Evolutionary conservation across 2,329 filamentous ascomycete genomes (phyloP), one percentile per base, ranked within the genome.

Genomic region (Endocalyx cinctus): DNA sequence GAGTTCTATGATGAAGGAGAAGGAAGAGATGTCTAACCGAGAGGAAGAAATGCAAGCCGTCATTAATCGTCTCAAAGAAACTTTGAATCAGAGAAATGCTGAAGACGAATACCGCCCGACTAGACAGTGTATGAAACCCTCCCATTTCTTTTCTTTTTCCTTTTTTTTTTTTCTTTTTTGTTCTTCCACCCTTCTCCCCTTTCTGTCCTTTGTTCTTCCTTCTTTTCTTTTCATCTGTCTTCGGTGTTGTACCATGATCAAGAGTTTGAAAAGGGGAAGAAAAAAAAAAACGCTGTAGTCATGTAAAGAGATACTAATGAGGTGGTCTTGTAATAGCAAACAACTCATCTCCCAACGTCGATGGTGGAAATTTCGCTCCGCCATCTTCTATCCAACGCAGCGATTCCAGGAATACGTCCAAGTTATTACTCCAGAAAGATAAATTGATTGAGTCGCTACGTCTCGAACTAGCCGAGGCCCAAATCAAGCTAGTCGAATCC

Each of bases 401-500:
- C 70, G 86, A 94, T 51, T 94, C 88, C 20, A 77, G 84, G 43
- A 94, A 86, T 58, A 90, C 84, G 61, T 94, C 88, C 11, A 94
- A 90, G 60, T 71, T 95, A 33, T 75, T 97, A 31, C 73, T 94
- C 48, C 89, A 97, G 59, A 98, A 97, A 60, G 92, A 98, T 63
- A 92, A 94, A 64, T 70, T 96, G 38, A 97, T 98, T 49, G 90
- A 97, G 59, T 87, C 84, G 10, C 70, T 98, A 42, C 79, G 90
- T 36, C 75, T 97, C 17, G 92, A 98, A 59, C 74, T 98, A 30
- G 90, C 92, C 27, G 92, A 97, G 60, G 83, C 87, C 15, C 89
- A 97, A 60, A 94, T 96, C 64, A 96, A 95, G 62, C 72, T 96
- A 17, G 84, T 95, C 17, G 90, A 97, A 60, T 81, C 92, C 34